Base-by-base conservation (phyloP, 2,329 filamentous ascomycete genomes). In the Aspergillus arachidicola region DNA sequence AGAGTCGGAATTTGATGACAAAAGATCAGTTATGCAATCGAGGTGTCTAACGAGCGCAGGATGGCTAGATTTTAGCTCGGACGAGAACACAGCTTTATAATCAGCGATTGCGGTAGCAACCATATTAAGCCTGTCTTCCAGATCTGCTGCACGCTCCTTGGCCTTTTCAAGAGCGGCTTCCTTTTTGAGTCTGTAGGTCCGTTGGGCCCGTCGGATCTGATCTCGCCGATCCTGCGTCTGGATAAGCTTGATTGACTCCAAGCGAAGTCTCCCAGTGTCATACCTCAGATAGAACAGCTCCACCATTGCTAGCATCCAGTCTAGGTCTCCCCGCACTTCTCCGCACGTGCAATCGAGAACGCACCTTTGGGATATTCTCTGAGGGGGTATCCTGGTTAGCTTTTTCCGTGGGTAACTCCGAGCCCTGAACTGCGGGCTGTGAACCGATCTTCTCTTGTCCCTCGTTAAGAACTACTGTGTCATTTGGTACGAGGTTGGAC, bases 161-260 rank as follows among this genome's bases (percentile, higher is more conserved):
- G 96, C 83, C 1, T 86, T 87, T 32, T 87, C 85, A 60, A 96
- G 94, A 5, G 91, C 91, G 21, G 85, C 89, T 73, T 96, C 93
- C 78, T 96, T 96, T 58, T 93, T 88, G 71, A 91, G 87, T 16
- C 93, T 87, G 73, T 96, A 96, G 0, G 92, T 92, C 68, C 93
- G 84, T 76, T 96, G 93, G 1, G 93, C 93, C 59, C 94, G 85
- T 30, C 93, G 89, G 67, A 97, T 95, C 75, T 97, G 93, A 6
- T 92, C 94, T 60, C 93, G 87, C 56, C 93, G 90, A 63, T 70
- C 69, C 69, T 72, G 55, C 30, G 30, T 12, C 36, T 23, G 12
- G 11, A 6, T 54, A 23, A 54, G 51, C 30, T 46, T 58, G 19
- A 46, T 21, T 10, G 6, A 30, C 26, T 19, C 23, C 26, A 30